phyloP scores from a whole-genome alignment of 2,329 filamentous ascomycete genomes.

The Pseudogymnoascus sp. region DNA sequence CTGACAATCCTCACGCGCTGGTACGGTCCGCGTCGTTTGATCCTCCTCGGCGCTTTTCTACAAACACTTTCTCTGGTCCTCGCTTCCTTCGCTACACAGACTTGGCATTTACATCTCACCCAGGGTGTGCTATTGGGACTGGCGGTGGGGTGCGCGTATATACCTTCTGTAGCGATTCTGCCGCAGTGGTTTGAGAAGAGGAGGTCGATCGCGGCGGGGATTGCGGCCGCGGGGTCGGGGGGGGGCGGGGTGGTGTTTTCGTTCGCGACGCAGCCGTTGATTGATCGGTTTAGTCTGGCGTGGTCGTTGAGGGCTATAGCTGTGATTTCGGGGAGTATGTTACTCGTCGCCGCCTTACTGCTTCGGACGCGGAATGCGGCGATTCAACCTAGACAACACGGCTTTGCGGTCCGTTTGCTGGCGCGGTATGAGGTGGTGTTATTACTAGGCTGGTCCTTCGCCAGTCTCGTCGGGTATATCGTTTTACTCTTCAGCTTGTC shows the following conservation, averaged over 20 bases:
- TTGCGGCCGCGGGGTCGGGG: constrained; percentile 45
- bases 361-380: constrained; percentile 17
- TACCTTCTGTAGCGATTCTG: constrained; percentile 43
- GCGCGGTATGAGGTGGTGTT: constrained; percentile 29
- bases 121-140: constrained; percentile 52
- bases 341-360: constrained; percentile 12
- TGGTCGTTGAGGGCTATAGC: constrained; percentile 44
- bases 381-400: constrained; percentile 10
- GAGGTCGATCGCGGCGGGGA: constrained; percentile 46
- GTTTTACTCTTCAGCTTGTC: constrained; percentile 38
- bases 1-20: constrained; percentile 39
- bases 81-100: constrained; percentile 41
- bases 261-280: constrained; percentile 41
- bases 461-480: constrained; percentile 40
- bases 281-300: constrained; percentile 38
- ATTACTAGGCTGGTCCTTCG: constrained; percentile 34
- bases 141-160: constrained; percentile 52
- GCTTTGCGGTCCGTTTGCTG: constrained; percentile 24
- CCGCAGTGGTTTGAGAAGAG: constrained; percentile 50
- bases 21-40: constrained; percentile 39
- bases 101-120: constrained; percentile 53
- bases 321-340: constrained; percentile 11
- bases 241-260: constrained; percentile 45
- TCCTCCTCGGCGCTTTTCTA: constrained; percentile 41
- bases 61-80: constrained; percentile 41